Evolutionary conservation across 108 stramenopile species (phyloP).

Genomic region (Pseudonitzschia multiseries): DNA sequence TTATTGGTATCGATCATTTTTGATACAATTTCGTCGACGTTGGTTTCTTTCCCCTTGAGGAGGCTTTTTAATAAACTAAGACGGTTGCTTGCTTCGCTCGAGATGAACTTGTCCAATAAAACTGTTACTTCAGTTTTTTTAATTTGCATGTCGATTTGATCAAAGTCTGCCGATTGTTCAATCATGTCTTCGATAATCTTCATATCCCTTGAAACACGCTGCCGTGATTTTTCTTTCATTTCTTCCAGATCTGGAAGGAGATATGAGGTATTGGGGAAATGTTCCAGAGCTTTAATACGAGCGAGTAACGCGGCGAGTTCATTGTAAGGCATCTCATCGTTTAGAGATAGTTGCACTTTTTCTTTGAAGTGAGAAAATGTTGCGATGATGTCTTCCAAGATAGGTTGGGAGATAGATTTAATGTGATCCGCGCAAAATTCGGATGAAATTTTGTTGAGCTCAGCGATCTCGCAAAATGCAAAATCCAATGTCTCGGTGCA

Average conservation of each 20-base stretch:
- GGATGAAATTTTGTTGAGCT: slow-evolving; percentile 11
- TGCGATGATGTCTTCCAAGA: slow-evolving; percentile 4
- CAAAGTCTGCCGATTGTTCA: slow-evolving; percentile 47
- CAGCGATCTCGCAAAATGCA: neutral
- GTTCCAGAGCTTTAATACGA: slow-evolving; percentile 1
- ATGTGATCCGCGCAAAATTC: slow-evolving; percentile 1
- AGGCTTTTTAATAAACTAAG: slow-evolving; percentile 37
- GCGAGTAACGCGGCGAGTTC: neutral
- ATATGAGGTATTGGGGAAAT: neutral
- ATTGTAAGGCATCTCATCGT: neutral
- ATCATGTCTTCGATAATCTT: slow-evolving; percentile 36
- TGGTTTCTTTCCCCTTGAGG: slow-evolving; percentile 46
- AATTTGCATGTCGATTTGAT: slow-evolving; percentile 40
- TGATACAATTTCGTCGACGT: slow-evolving; percentile 37
- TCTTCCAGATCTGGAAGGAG: slow-evolving; percentile 19
- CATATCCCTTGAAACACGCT: slow-evolving; percentile 34
- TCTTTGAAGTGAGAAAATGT: neutral
- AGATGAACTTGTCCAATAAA: slow-evolving; percentile 37
- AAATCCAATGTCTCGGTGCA: slow-evolving; percentile 19
- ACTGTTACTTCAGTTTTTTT: slow-evolving; percentile 27
- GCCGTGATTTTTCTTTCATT: slow-evolving; percentile 17
- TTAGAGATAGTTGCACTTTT: neutral
- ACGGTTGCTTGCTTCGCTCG: slow-evolving; percentile 31
- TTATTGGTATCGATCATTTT: slow-evolving; percentile 42
- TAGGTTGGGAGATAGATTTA: neutral